Conservation (phyloP, 495 filamentous ascomycete genomes). For the Bombardia bombarda region DNA sequence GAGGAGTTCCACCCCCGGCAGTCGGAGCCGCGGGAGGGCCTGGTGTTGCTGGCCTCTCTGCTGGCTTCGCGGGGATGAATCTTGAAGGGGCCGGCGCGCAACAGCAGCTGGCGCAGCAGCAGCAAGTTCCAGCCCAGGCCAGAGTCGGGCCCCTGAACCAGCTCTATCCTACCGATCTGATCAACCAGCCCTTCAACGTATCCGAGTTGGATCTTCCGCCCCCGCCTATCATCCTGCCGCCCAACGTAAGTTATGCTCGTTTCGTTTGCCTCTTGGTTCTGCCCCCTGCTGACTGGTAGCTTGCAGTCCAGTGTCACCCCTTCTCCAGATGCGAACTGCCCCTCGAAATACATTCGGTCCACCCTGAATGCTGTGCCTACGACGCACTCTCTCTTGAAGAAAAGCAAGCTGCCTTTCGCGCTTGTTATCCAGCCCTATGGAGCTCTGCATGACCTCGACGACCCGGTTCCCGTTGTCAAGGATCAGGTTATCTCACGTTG, state of each 20-base stretch:
- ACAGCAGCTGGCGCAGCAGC: constrained; percentile 45
- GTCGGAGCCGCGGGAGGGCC: constrained; percentile 55
- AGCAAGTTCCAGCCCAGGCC: constrained; percentile 43
- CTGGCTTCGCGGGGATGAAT: constrained; percentile 77
- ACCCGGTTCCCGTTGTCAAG: constrained; percentile 81
- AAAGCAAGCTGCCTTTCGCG: constrained; percentile 90
- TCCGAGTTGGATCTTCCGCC: constrained; percentile 87
- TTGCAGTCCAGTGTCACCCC: constrained; percentile 80
- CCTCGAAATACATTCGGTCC: constrained; percentile 89
- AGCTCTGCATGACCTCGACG: constrained; percentile 85
- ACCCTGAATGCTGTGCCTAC: constrained; percentile 91
- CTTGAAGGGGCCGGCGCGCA: constrained; percentile 47
- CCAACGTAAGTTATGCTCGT: constrained; percentile 88
- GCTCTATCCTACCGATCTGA: constrained; percentile 83
- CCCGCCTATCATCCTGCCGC: constrained; percentile 82
- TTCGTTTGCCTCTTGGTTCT: not conserved
- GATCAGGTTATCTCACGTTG: constrained; percentile 97
- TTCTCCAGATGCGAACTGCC: constrained; percentile 86
- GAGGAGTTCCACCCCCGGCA: constrained; percentile 34
- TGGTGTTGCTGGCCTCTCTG: constrained; percentile 68
- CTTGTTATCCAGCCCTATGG: constrained; percentile 94
- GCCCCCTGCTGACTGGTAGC: constrained; percentile 16
- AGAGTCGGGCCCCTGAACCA: constrained; percentile 63
- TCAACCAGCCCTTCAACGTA: constrained; percentile 89
- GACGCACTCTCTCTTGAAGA: constrained; percentile 85